Base-by-base conservation (phyloP, 2,329 filamentous ascomycete genomes). In the Teratosphaeria zuluensis region DNA sequence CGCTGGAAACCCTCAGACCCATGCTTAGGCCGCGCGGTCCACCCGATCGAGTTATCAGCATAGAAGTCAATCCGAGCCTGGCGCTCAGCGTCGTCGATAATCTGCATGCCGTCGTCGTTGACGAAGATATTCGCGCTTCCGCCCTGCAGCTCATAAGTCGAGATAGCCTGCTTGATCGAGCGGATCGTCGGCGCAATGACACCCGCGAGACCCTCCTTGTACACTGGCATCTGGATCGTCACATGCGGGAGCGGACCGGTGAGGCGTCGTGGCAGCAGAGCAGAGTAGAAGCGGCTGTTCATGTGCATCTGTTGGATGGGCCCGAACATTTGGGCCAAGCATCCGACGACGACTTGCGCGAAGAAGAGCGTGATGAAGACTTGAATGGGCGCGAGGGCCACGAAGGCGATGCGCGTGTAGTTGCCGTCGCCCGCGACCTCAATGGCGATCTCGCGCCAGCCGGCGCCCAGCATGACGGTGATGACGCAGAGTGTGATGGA, bases 291-390 rank as follows among this genome's bases (percentile, higher is more conserved):
- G 72, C 88, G 89, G 68, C 88, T 90, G 79, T 94, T 94, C 66
- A 58, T 59, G 51, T 65, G 82, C 71, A 92, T 79, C 69, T 92
- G 87, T 54, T 81, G 81, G 58, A 91, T 83, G 0, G 89, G 88
- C 4, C 89, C 89, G 59, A 92, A 82, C 63, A 88, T 84, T 71
- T 92, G 88, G 2, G 86, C 84, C 67, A 91, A 72, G 69, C 86
- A 90, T 61, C 88, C 87, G 56, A 91, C 77, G 59, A 92, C 87
- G 68, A 90, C 88, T 72, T 91, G 87, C 24, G 80, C 85, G 70
- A 92, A 91, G 77, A 92, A 90, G 66, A 92, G 80, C 2, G 88
- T 89, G 76, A 92, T 90, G 78, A 91, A 90, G 59, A 90, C 78
- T 70, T 90, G 87, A 33, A 91, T 75, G 0, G 88, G 88, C 19